These are phyloP conservation scores for Calonectria fujianensis DNA, from an alignment of 2,329 filamentous ascomycete species.

Conservation along the genomic window DNA sequence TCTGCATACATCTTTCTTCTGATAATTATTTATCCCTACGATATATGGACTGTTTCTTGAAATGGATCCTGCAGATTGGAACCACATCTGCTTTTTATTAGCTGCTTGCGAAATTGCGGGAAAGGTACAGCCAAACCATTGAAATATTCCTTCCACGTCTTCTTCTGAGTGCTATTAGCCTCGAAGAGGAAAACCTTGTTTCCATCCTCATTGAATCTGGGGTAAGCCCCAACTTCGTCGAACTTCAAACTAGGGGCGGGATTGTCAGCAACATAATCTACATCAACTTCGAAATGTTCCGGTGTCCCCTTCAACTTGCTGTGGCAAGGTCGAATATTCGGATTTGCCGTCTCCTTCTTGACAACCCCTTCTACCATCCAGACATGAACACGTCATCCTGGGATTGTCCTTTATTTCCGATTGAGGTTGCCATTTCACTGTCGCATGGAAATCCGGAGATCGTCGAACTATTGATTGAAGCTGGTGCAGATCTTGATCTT, in stretches of 20 bases:
- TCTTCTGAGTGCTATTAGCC: slow-evolving; percentile 1
- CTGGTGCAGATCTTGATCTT: neutral
- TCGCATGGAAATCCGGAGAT: neutral
- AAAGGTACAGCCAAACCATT: neutral
- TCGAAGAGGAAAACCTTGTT: neutral
- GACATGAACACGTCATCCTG: neutral
- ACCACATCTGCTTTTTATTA: neutral
- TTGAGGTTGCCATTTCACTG: neutral
- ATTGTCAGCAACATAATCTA: no score
- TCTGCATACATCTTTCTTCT: neutral
- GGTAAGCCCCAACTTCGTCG: neutral
- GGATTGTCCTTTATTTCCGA: neutral
- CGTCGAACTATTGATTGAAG: neutral
- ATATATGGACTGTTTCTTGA: neutral
- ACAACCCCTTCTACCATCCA: neutral
- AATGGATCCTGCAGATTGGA: neutral
- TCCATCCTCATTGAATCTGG: neutral
- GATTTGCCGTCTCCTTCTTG: neutral
- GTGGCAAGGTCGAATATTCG: neutral
- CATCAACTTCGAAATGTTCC: neutral
- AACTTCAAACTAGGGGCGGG: no score
- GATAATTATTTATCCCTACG: neutral
- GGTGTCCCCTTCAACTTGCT: neutral
- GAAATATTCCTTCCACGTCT: neutral
- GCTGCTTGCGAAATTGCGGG: neutral